Conservation (phyloP, 768 basidiomycete genomes). For the Candolleomyces eurysporus region DNA sequence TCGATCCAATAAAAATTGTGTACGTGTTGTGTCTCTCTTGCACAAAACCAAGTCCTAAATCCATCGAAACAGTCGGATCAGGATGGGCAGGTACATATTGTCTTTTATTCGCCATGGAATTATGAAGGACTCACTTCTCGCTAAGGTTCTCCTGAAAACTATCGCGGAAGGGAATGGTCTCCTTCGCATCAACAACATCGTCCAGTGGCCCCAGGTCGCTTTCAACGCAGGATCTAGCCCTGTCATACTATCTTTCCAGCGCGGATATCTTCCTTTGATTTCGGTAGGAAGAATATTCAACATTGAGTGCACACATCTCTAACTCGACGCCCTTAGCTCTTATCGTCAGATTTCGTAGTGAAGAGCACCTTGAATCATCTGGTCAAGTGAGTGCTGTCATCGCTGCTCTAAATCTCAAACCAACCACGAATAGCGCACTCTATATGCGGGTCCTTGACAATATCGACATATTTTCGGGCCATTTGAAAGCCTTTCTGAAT, state of each 20-base stretch:
- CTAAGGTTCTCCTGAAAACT: constrained; percentile 36
- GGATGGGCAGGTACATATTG: constrained; percentile 46
- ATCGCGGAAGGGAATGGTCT: constrained; percentile 47
- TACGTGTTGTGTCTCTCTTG: constrained; percentile 17
- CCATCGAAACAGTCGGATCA: constrained; percentile 34
- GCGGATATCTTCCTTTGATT: constrained; percentile 53
- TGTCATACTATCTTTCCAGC: constrained; percentile 53
- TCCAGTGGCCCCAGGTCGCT: constrained; percentile 45
- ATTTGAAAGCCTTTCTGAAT: constrained; percentile 40
- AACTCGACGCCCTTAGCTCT: constrained; percentile 37
- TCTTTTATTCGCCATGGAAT: constrained; percentile 4
- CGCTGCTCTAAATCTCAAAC: not conserved
- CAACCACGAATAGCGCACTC: constrained; percentile 34
- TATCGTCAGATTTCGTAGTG: constrained; percentile 57
- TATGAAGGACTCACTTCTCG: not conserved
- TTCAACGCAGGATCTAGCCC: constrained; percentile 30
- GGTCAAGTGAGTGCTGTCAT: constrained; percentile 42
- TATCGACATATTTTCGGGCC: constrained; percentile 37
- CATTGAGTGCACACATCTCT: not conserved
- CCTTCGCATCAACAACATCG: constrained; percentile 46
- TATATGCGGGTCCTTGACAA: constrained; percentile 46
- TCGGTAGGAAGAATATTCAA: constrained; percentile 29
- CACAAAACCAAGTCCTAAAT: not conserved
- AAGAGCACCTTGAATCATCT: constrained; percentile 51
- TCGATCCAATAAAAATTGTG: constrained; percentile 40